phyloP scores from a whole-genome alignment of 129 eudicot species.

The Pulicaria dysenterica region DNA sequence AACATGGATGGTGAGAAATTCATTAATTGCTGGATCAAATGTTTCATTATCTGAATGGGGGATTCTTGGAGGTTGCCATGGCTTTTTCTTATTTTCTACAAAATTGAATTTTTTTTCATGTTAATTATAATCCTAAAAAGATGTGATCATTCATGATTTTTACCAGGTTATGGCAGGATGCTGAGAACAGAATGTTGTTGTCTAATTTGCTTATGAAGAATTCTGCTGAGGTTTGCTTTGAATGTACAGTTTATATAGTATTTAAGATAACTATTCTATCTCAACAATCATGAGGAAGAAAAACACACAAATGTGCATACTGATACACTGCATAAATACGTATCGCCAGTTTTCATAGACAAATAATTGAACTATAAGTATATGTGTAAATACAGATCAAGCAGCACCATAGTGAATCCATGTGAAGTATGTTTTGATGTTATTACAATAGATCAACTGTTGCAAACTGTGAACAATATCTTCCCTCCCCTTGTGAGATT shows the following conservation, averaged over 20 bases:
- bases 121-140: slow-evolving; percentile 22
- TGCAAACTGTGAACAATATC: too few relatives aligned
- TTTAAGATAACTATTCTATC: not conserved
- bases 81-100: not conserved
- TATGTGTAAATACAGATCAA: too few relatives aligned
- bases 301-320: not conserved
- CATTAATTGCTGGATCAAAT: not conserved
- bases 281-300: not conserved
- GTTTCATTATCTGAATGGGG: not conserved
- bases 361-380: too few relatives aligned
- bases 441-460: too few relatives aligned
- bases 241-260: not conserved
- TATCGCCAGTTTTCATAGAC: too few relatives aligned
- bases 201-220: slow-evolving; percentile 48
- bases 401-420: too few relatives aligned
- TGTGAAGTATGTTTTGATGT: too few relatives aligned
- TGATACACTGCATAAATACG: too few relatives aligned
- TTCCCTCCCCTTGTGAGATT: too few relatives aligned
- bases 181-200: slow-evolving; percentile 67
- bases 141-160: not conserved
- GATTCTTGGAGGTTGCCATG: slow-evolving; percentile 3
- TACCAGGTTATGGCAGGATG: slow-evolving; percentile 89
- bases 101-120: not conserved
- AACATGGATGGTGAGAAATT: not conserved
- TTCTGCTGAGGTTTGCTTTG: slow-evolving; percentile 57